Conservation (phyloP, 352 stramenopile species). For the Nothophytophthora sp. region DNA sequence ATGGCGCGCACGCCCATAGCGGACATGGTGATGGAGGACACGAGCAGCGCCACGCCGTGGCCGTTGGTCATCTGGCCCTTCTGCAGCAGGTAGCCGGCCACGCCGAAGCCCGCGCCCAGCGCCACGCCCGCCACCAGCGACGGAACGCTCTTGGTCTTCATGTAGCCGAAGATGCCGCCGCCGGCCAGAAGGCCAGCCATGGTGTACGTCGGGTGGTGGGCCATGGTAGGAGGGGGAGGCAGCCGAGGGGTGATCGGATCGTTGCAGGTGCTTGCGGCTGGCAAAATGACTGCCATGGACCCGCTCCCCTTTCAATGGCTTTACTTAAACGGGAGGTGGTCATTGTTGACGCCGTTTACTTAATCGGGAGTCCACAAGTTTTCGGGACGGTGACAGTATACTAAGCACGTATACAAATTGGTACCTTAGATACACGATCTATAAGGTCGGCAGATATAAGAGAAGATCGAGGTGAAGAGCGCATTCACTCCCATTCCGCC, state of each 20-base stretch:
- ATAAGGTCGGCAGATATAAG: too few species aligned
- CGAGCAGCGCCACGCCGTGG: slow-evolving; percentile 76
- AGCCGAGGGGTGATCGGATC: not conserved
- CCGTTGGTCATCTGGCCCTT: slow-evolving; percentile 82
- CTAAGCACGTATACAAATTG: too few species aligned
- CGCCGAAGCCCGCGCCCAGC: slow-evolving; percentile 77
- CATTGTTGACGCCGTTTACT: too few species aligned
- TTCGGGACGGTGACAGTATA: too few species aligned
- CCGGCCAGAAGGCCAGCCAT: slow-evolving; percentile 69
- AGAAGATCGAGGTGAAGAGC: too few species aligned
- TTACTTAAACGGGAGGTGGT: too few species aligned
- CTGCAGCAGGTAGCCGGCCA: slow-evolving; percentile 80
- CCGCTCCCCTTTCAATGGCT: too few species aligned
- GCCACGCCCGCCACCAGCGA: slow-evolving; percentile 82
- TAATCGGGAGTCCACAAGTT: too few species aligned
- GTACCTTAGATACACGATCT: too few species aligned
- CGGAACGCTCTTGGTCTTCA: slow-evolving; percentile 77
- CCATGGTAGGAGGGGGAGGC: slow-evolving; percentile 31
- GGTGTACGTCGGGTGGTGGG: slow-evolving; percentile 85
- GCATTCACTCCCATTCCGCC: too few species aligned
- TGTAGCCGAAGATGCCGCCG: slow-evolving; percentile 81
- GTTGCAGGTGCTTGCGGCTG: too few species aligned
- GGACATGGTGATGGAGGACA: slow-evolving; percentile 85
- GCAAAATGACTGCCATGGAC: too few species aligned
- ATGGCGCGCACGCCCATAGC: slow-evolving; percentile 85